A percentile compares a stretch with the other conserved stretches of the same genome.
Evolutionary conservation across 805 yeast genomes (phyloP).

Genomic region (Yamadazyma endophytica): DNA sequence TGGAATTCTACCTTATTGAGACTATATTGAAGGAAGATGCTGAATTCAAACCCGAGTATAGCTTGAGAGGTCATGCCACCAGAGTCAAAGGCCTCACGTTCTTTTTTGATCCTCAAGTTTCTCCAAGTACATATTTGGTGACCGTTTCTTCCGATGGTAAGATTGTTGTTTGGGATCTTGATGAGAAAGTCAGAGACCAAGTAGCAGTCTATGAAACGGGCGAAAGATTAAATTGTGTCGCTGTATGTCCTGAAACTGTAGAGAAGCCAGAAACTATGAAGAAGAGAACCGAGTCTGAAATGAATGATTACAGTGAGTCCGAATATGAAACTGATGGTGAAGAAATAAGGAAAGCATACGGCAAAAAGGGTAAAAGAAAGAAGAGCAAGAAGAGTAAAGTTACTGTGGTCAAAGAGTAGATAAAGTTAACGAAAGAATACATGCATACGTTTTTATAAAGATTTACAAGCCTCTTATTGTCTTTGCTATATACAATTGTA

Average conservation of each 20-base stretch:
- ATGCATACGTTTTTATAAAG: no score
- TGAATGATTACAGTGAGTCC: conserved; percentile 46
- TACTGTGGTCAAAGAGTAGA: conserved; percentile 52
- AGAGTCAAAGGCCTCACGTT: conserved; percentile 78
- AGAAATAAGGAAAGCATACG: conserved; percentile 55
- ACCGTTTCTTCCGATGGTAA: conserved; percentile 92
- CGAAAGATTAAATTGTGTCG: conserved; percentile 85
- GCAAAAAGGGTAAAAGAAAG: conserved; percentile 41
- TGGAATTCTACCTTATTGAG: conserved; percentile 49
- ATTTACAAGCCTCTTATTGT: conserved; percentile 4
- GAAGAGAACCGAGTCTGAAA: conserved; percentile 42
- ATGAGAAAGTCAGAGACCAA: conserved; percentile 58
- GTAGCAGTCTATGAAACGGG: conserved; percentile 88
- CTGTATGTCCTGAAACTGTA: conserved; percentile 68
- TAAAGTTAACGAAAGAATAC: no score
- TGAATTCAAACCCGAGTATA: conserved; percentile 46
- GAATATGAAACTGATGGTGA: conserved; percentile 77
- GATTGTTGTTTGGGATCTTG: conserved; percentile 81
- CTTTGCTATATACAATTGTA: conserved; percentile 5
- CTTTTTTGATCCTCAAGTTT: conserved; percentile 34
- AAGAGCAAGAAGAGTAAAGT: conserved; percentile 30
- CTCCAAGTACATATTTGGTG: conserved; percentile 46
- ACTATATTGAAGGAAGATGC: conserved; percentile 17
- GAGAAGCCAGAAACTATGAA: conserved; percentile 73
- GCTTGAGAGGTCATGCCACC: conserved; percentile 74